Evolutionary conservation across 805 yeast genomes (phyloP).

Genomic region (Wickerhamiella kazuoi): DNA sequence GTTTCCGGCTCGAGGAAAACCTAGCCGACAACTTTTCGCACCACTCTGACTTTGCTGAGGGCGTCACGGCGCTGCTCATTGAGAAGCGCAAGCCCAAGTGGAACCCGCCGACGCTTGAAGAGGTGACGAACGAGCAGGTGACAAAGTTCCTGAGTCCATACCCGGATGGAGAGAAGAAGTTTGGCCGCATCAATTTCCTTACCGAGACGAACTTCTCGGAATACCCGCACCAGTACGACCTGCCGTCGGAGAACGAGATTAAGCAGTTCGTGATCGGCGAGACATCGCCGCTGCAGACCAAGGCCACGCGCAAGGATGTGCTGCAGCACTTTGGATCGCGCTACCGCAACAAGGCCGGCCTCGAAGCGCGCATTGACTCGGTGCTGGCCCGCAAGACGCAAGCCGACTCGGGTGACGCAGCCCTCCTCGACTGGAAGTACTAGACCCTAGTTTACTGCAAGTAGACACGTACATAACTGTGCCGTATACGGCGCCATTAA

Average conservation of each 20-base stretch:
- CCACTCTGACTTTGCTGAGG: conserved; percentile 46
- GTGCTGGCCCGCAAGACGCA: conserved; percentile 42
- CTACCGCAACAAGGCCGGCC: conserved; percentile 38
- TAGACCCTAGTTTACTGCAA: conserved; percentile 20
- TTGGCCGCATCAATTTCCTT: conserved; percentile 18
- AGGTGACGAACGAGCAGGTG: conserved; percentile 20
- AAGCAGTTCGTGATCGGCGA: conserved; percentile 54
- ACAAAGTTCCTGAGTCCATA: conserved; percentile 14
- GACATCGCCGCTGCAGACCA: conserved; percentile 43
- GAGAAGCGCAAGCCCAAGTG: conserved; percentile 39
- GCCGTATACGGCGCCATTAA: too few species aligned
- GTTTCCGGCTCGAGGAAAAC: conserved; percentile 54
- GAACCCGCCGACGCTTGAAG: conserved; percentile 28
- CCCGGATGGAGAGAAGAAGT: conserved; percentile 16
- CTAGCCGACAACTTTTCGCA: conserved; percentile 62
- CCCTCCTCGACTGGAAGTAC: conserved; percentile 33
- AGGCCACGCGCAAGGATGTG: conserved; percentile 53
- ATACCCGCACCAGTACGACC: conserved; percentile 54
- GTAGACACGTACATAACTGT: too few species aligned
- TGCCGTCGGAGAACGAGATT: conserved; percentile 57
- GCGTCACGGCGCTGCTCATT: conserved; percentile 26
- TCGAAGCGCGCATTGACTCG: conserved; percentile 38
- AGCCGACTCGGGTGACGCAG: conserved; percentile 26
- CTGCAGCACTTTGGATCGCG: conserved; percentile 38
- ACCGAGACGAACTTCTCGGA: conserved; percentile 24